These are phyloP conservation scores for Didymella sp. DNA, from an alignment of 2,329 filamentous ascomycete species.

Conservation along the genomic window DNA sequence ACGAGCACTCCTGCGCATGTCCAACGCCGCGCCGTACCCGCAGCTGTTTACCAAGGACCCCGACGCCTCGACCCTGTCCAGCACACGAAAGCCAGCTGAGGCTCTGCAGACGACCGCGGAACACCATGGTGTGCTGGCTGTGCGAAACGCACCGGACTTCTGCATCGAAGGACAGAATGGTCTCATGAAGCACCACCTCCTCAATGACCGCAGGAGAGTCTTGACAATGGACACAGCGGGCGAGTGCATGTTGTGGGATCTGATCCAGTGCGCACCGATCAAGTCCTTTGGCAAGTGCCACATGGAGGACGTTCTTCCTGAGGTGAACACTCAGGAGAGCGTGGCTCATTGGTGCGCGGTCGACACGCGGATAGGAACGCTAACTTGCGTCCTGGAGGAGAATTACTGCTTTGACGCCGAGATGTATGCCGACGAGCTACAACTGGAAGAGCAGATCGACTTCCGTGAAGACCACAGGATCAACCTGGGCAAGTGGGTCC, in stretches of 20 bases:
- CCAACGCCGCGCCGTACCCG: conserved; percentile 82
- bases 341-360: conserved; percentile 97
- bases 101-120: conserved; percentile 53
- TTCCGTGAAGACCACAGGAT: conserved; percentile 95
- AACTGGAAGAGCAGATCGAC: conserved; percentile 73
- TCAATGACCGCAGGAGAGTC: conserved; percentile 89
- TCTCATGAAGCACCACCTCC: conserved; percentile 86
- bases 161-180: conserved; percentile 92
- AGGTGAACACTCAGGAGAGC: conserved; percentile 86
- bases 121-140: conserved; percentile 44
- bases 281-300: conserved; percentile 94
- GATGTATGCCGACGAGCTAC: conserved; percentile 91
- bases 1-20: conserved; percentile 80
- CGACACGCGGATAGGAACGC: conserved; percentile 87
- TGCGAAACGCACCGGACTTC: conserved; percentile 56
- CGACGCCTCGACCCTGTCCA: conserved; percentile 62
- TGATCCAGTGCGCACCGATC: conserved; percentile 87
- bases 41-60: conserved; percentile 60
- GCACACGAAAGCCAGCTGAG: conserved; percentile 65
- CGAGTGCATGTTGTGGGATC: conserved; percentile 93
- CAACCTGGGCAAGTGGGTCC: conserved; percentile 94
- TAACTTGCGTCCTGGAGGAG: conserved; percentile 89
- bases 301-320: conserved; percentile 86
- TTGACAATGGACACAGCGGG: conserved; percentile 93
- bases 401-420: conserved; percentile 98